These are phyloP conservation scores for Orbilia javanica DNA, from an alignment of 2,329 filamentous ascomycete genomes.

Conservation along the genomic window DNA sequence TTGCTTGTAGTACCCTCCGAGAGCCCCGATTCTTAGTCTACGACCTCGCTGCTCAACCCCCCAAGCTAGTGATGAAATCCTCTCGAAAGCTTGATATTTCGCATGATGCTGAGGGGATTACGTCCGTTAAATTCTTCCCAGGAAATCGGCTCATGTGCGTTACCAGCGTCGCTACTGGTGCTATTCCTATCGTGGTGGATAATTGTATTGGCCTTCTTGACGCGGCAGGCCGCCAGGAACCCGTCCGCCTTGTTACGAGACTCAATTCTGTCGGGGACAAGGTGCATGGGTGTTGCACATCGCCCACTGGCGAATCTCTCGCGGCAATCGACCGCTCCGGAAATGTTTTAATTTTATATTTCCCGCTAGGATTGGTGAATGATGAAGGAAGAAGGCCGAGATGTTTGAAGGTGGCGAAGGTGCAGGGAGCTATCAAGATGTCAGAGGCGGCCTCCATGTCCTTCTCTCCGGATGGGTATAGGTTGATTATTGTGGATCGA, in stretches of 20 bases:
- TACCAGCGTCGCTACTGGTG: conserved; percentile 54
- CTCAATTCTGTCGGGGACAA: conserved; percentile 55
- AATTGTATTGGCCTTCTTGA: conserved; percentile 54
- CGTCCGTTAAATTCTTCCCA: conserved; percentile 58
- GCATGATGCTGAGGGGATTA: conserved; percentile 56
- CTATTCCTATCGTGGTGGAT: conserved; percentile 55
- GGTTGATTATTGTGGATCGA: conserved; percentile 54
- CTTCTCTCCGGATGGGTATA: conserved; percentile 53
- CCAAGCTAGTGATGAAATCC: conserved; percentile 57
- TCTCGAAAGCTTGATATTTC: conserved; percentile 59
- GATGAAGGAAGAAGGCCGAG: conserved; percentile 55
- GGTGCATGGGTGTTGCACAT: conserved; percentile 57
- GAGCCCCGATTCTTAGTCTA: conserved; percentile 57
- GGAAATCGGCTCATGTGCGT: conserved; percentile 57
- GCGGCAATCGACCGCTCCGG: conserved; percentile 47
- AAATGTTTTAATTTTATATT: conserved; percentile 53
- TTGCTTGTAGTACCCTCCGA: conserved; percentile 55
- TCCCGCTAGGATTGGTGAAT: conserved; percentile 52
- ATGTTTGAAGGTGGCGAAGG: conserved; percentile 53
- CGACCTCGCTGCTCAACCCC: conserved; percentile 53
- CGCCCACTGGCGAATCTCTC: conserved; percentile 52
- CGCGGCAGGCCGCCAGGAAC: conserved; percentile 34
- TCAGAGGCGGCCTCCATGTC: conserved; percentile 51
- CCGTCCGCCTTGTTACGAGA: conserved; percentile 44
- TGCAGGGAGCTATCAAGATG: conserved; percentile 58